Percentiles rank a stretch among this genome's conserved stretches.
Conservation (phyloP, 2,329 filamentous ascomycete species). For the Colletotrichum gigasporum region DNA sequence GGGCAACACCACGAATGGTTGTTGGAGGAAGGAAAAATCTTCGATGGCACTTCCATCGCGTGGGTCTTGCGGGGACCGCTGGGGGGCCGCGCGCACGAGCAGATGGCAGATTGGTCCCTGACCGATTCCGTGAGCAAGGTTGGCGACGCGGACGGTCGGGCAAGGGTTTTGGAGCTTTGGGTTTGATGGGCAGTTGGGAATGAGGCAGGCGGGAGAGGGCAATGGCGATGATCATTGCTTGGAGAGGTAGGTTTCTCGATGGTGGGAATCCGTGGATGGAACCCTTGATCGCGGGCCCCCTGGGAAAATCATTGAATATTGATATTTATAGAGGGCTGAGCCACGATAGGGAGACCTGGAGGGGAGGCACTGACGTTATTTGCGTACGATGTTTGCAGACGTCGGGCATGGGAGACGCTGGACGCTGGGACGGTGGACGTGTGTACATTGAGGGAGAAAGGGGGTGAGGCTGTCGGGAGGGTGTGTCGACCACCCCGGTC, state of each 20-base stretch:
- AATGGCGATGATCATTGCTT: constrained; percentile 28
- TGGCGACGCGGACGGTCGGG: not conserved
- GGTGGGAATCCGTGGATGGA: constrained; percentile 15
- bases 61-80: constrained; percentile 26
- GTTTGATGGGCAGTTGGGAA: not conserved
- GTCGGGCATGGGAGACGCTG: constrained; percentile 7
- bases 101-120: constrained; percentile 16
- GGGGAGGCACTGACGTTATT: constrained; percentile 24
- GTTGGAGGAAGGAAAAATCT: constrained; percentile 18
- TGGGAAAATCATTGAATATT: constrained; percentile 29
- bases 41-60: constrained; percentile 19
- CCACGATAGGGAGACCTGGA: constrained; percentile 13
- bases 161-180: constrained; percentile 4
- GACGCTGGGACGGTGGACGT: not conserved
- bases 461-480: constrained; percentile 7
- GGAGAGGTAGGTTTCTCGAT: constrained; percentile 24
- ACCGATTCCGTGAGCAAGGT: constrained; percentile 3
- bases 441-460: not conserved
- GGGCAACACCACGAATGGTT: constrained; percentile 6
- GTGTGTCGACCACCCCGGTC: constrained; percentile 10
- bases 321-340: constrained; percentile 31
- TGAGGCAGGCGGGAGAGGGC: not conserved
- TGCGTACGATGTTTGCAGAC: constrained; percentile 16
- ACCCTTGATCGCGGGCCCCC: constrained; percentile 28
- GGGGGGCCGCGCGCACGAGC: not conserved